Evolutionary conservation across 345 rosid genomes (phyloP).

Genomic region (Pugionium dolabratum): DNA sequence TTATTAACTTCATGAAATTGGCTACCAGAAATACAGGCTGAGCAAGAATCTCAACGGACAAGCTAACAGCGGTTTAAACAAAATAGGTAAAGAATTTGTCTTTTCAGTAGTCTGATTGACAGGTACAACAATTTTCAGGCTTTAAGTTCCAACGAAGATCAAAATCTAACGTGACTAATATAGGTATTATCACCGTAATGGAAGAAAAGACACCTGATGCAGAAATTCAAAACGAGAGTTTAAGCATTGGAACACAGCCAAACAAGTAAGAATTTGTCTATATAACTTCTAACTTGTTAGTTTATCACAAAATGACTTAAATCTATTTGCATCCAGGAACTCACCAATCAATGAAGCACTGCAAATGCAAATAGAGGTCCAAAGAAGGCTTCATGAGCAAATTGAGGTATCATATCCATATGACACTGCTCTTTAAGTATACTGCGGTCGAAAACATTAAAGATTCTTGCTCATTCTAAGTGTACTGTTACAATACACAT

Average conservation of each 20-base stretch:
- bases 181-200: conserved; percentile 51
- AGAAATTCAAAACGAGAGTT: conserved; percentile 53
- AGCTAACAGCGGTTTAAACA: conserved; percentile 60
- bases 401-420: conserved; percentile 63
- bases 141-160: conserved; percentile 4
- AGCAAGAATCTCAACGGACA: conserved; percentile 90
- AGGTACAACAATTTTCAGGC: conserved; percentile 7
- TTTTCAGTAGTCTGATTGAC: background rate
- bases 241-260: conserved; percentile 61
- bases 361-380: conserved; percentile 91
- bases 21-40: conserved; percentile 83
- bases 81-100: conserved; percentile 46
- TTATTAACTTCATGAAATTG: conserved; percentile 31
- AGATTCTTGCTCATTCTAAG: background rate
- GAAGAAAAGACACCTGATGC: conserved; percentile 63
- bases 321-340: conserved; percentile 50
- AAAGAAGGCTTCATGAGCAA: conserved; percentile 89
- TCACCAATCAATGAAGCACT: conserved; percentile 72
- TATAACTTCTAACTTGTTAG: conserved; percentile 1
- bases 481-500: too few species aligned
- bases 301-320: conserved; percentile 11
- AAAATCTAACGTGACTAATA: conserved; percentile 23
- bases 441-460: background rate
- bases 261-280: conserved; percentile 56
- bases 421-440: background rate